These are phyloP conservation scores for Curvularia eragrostidis DNA, from an alignment of 2,329 filamentous ascomycete genomes.

Conservation along the genomic window DNA sequence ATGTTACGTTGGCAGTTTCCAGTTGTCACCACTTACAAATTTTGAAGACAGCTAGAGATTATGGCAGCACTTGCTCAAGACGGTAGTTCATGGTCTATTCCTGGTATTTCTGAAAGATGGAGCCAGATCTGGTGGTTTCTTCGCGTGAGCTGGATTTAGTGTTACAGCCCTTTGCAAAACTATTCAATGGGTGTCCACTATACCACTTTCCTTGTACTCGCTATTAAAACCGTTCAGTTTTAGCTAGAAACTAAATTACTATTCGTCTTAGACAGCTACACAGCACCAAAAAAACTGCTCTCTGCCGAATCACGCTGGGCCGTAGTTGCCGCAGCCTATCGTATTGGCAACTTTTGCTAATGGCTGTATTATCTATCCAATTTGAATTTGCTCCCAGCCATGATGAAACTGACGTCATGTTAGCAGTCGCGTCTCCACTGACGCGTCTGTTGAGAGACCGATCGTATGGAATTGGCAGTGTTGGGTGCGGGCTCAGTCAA, in stretches of 20 bases:
- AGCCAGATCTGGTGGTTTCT: not conserved
- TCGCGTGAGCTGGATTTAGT: not conserved
- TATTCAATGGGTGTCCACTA: no score
- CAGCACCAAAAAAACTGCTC: no score
- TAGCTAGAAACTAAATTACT: no score
- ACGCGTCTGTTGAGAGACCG: not conserved
- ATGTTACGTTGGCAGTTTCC: not conserved
- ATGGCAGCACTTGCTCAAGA: not conserved
- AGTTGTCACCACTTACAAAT: not conserved
- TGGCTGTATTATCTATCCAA: not conserved
- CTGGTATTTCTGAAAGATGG: not conserved
- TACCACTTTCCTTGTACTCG: no score
- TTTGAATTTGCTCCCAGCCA: not conserved
- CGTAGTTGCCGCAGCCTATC: no score
- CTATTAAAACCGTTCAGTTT: no score
- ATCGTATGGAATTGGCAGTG: not conserved
- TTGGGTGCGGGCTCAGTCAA: not conserved
- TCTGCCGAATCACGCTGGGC: no score
- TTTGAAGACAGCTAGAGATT: not conserved
- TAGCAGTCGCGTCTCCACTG: constrained; percentile 1
- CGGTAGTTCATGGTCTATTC: not conserved
- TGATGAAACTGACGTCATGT: constrained; percentile 12
- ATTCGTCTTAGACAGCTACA: no score
- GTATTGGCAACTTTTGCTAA: no score
- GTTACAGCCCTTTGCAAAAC: no score